Percentiles rank a stretch among this genome's conserved stretches.
phyloP scores from a whole-genome alignment of 768 basidiomycete genomes.

The Leccinum variicolor region DNA sequence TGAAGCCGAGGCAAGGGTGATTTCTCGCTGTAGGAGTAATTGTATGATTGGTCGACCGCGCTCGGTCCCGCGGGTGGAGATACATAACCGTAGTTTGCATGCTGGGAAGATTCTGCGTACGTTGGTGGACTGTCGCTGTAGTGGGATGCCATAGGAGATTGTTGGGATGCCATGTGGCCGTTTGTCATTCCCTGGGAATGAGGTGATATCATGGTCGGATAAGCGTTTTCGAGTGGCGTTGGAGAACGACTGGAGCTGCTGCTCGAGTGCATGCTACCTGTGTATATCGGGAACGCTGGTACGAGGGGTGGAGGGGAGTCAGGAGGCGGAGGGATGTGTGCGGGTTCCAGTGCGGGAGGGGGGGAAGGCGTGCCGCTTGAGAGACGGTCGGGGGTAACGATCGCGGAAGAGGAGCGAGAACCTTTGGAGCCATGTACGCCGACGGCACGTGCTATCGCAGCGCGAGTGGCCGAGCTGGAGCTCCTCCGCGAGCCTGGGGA shows the following conservation, averaged over 20 bases:
- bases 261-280: slow-evolving; percentile 26
- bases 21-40: slow-evolving; percentile 32
- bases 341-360: slow-evolving; percentile 46
- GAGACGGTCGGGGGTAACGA: slow-evolving; percentile 25
- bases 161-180: slow-evolving; percentile 30
- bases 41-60: slow-evolving; percentile 27
- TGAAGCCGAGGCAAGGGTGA: slow-evolving; percentile 30
- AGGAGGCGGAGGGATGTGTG: slow-evolving; percentile 41
- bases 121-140: slow-evolving; percentile 30
- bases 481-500: slow-evolving; percentile 74
- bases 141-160: slow-evolving; percentile 29
- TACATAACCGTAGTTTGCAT: slow-evolving; percentile 29
- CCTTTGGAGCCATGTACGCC: slow-evolving; percentile 23
- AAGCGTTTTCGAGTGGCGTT: slow-evolving; percentile 43
- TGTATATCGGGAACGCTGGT: slow-evolving; percentile 37
- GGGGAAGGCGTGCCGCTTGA: slow-evolving; percentile 27
- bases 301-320: slow-evolving; percentile 55
- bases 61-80: slow-evolving; percentile 20
- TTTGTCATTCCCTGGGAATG: slow-evolving; percentile 37
- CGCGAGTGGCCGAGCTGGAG: slow-evolving; percentile 52
- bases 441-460: slow-evolving; percentile 49
- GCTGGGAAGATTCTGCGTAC: slow-evolving; percentile 31
- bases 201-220: slow-evolving; percentile 35
- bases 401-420: slow-evolving; percentile 23
- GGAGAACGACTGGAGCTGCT: slow-evolving; percentile 42